Evolutionary conservation across 2,329 filamentous ascomycete genomes (phyloP), one percentile per base, ranked within the genome.

Genomic region (Lachnellula subtilissima): DNA sequence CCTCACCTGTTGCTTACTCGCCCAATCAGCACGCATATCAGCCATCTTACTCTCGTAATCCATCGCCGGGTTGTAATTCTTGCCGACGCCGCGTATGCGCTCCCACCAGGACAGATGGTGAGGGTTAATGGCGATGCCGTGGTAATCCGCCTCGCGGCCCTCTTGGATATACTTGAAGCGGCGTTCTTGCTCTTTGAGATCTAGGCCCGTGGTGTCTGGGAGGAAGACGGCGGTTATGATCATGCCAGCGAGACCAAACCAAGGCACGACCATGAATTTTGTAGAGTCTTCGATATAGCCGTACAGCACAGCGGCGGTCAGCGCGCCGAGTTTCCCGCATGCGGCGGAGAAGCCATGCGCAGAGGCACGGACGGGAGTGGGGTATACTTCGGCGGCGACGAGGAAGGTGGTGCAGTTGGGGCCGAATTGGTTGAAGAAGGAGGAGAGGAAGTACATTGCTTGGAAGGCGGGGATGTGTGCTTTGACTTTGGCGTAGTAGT

Each of bases 351-450:
- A 90, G 55, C 93, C 93, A 78, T 97, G 93, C 51, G 93, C 93
- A 17, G 90, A 91, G 64, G 93, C 93, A 67, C 93, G 91, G 65
- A 97, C 86, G 9, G 92, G 89, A 0, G 92, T 96, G 9, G 93
- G 93, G 80, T 90, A 97, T n/a, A 96, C 91, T 73, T 97, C 93
- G 45, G 91, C 93, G 45, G 93, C 93, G 37, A 96, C 89, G 64
- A 97, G 83, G 88, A 97, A 97, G 60, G 92, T 96, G 67, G 97
- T 91, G 48, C 57, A 57, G 81, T 97, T 97, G 74, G 93, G 93
- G 12, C 93, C 93, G 69, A 97, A 97, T 72, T 97, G 93, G 81
- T 97, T 97, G 86, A 97, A 97, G 80, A 97, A 97, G 23, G 90
- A 96, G 7, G 91, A 96, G 65, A 97, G 73, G 77, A 96, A 97